Percentiles rank a stretch among this genome's conserved stretches.
Evolutionary conservation across 2,329 filamentous ascomycete species (phyloP).

Genomic region (Clathrospora elynae): DNA sequence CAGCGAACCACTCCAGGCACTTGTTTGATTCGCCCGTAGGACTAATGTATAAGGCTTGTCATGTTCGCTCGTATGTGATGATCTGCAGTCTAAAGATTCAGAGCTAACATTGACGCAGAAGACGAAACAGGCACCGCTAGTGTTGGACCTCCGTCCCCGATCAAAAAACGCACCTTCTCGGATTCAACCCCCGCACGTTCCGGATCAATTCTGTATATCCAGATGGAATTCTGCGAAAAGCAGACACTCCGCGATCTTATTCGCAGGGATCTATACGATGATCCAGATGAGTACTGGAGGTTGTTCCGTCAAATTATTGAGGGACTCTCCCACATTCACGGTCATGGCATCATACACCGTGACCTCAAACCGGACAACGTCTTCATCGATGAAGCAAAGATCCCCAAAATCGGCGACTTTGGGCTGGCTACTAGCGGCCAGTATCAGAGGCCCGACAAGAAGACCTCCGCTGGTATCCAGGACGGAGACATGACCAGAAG

Average conservation of each 20-base stretch:
- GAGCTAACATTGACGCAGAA: constrained; percentile 43
- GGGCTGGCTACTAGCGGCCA: constrained; percentile 90
- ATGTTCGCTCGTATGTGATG: too few species aligned
- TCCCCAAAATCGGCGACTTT: constrained; percentile 96
- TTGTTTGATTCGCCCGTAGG: too few species aligned
- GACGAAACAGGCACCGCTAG: constrained; percentile 52
- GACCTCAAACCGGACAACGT: constrained; percentile 98
- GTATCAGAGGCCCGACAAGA: constrained; percentile 65
- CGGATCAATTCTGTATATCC: constrained; percentile 86
- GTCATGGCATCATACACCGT: constrained; percentile 88
- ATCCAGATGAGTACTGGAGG: constrained; percentile 82
- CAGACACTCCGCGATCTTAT: constrained; percentile 90
- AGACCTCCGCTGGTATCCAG: constrained; percentile 38
- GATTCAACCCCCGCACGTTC: constrained; percentile 57
- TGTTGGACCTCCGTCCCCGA: constrained; percentile 42
- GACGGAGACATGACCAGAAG: constrained; percentile 70
- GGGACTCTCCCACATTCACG: constrained; percentile 87
- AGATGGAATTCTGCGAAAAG: constrained; percentile 98
- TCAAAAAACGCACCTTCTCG: constrained; percentile 50
- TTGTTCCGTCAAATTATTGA: constrained; percentile 90
- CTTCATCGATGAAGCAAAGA: constrained; percentile 88
- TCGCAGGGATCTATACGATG: constrained; percentile 71
- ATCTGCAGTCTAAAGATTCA: too few species aligned
- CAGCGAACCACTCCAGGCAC: too few species aligned
- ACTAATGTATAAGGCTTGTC: neutral